phyloP scores from a whole-genome alignment of 768 basidiomycete species.

The Auriscalpium orientale region DNA sequence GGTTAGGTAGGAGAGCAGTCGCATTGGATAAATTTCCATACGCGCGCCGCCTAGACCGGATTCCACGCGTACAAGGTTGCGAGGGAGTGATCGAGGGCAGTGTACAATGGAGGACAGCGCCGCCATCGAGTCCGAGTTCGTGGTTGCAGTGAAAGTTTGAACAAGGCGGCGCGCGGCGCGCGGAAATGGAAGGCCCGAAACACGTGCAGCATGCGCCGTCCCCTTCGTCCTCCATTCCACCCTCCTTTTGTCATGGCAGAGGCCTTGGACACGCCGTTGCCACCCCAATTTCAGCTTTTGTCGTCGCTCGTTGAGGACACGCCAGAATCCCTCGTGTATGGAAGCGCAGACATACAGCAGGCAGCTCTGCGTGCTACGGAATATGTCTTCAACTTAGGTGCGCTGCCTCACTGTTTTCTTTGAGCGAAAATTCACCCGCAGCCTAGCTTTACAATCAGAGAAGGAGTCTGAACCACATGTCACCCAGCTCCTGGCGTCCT shows the following conservation, averaged over 20 bases:
- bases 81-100: no score
- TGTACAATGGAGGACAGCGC: neutral
- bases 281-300: slow-evolving; percentile 39
- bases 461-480: slow-evolving; percentile 55
- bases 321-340: slow-evolving; percentile 48
- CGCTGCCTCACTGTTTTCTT: slow-evolving; percentile 16
- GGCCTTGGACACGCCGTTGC: slow-evolving; percentile 18
- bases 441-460: slow-evolving; percentile 63
- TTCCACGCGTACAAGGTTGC: no score
- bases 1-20: neutral
- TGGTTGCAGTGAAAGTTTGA: neutral
- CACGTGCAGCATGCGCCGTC: no score
- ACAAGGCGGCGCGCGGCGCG: neutral
- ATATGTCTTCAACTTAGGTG: slow-evolving; percentile 71
- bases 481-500: slow-evolving; percentile 53
- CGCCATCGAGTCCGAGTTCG: neutral
- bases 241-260: neutral
- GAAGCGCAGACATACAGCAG: slow-evolving; percentile 43
- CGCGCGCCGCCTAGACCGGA: no score
- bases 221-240: neutral
- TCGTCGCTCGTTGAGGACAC: slow-evolving; percentile 47
- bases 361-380: slow-evolving; percentile 65
- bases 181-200: no score
- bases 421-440: neutral
- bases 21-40: no score